Base-by-base conservation (phyloP, 768 basidiomycete species). In the Ramaria sp. region DNA sequence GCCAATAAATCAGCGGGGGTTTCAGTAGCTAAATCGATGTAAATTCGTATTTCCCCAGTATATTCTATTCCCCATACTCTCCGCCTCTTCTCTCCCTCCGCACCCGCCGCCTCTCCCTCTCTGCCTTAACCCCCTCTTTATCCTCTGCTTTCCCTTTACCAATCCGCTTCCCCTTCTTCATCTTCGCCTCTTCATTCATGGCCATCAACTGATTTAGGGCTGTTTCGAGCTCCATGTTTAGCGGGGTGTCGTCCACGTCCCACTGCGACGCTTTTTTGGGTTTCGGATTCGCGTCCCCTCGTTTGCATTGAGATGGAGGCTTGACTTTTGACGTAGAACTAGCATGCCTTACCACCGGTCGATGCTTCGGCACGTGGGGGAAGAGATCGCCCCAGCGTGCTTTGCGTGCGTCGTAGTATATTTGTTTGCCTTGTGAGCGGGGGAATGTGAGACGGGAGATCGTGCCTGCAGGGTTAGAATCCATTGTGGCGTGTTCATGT, bases 351-450 rank as follows among this genome's bases (percentile, higher is more conserved):
- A 83, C 80, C 56, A 88, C 81, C 0, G 87, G 82, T 6, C 74
- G 65, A 65, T 88, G 90, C 70, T 92, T 93, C 4, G 92, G 82
- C 17, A 75, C 70, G 65, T 97, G 94, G 20, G 96, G 96, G 70
- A 98, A 97, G 22, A 91, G 75, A 67, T 98, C 96, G 19, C 96
- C 96, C 94, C 95, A 98, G 10, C 70, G 71, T 0, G 89, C 84
- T 71, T 98, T 97, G 37, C 94, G 83, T 2, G 94, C 93, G 67
- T 98, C 96, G 66, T 97, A 92, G 66, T 83, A 99, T 0, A 81
- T 78, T 64, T 97, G 93, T 68, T 91, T 94, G n/a, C 93, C 93
- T 71, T 94, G 93, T 1, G 91, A 94, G 63, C 83, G 92, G 0
- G 95, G 89, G 39, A 95, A 83, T 4, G 88, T 95, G 69, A 94